Percentiles rank a stretch among this genome's conserved stretches.
These are phyloP conservation scores for Durotheca rogersii DNA, from an alignment of 495 filamentous ascomycete species.

Conservation along the genomic window DNA sequence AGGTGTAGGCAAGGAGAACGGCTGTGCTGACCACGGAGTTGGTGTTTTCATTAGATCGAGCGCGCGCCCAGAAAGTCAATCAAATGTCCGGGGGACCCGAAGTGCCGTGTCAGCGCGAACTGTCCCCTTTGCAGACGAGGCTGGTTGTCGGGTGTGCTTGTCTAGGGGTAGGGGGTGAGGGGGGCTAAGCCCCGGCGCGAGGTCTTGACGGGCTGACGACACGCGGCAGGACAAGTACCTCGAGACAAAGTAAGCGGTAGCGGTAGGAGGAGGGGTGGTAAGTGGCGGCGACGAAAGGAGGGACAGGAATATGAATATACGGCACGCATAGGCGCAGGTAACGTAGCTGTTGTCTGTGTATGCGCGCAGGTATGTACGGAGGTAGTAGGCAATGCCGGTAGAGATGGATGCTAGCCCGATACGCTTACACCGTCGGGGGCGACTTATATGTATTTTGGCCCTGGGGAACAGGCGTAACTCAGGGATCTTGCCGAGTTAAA, in stretches of 20 bases:
- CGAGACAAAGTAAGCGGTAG: background rate
- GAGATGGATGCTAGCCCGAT: no score
- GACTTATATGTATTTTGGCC: no score
- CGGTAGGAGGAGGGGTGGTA: background rate
- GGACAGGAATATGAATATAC: no score
- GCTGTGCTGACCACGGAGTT: constrained; percentile 4
- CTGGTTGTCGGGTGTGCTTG: background rate
- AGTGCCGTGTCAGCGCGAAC: constrained; percentile 15
- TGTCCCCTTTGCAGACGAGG: constrained; percentile 3
- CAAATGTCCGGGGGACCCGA: constrained; percentile 32
- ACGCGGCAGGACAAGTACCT: background rate
- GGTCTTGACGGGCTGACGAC: background rate
- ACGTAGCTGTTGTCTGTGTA: no score
- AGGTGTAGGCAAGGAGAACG: constrained; percentile 19
- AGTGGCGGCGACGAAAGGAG: no score
- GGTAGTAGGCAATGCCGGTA: no score
- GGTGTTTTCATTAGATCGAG: constrained; percentile 23
- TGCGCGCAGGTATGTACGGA: no score
- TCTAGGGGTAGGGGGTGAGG: background rate
- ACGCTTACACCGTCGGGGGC: no score
- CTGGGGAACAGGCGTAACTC: no score
- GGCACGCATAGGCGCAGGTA: no score
- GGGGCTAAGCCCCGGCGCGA: background rate
- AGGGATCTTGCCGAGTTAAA: no score
- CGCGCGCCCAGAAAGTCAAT: constrained; percentile 3